phyloP scores from a whole-genome alignment of 768 basidiomycete species.

The Royoungia palumana region DNA sequence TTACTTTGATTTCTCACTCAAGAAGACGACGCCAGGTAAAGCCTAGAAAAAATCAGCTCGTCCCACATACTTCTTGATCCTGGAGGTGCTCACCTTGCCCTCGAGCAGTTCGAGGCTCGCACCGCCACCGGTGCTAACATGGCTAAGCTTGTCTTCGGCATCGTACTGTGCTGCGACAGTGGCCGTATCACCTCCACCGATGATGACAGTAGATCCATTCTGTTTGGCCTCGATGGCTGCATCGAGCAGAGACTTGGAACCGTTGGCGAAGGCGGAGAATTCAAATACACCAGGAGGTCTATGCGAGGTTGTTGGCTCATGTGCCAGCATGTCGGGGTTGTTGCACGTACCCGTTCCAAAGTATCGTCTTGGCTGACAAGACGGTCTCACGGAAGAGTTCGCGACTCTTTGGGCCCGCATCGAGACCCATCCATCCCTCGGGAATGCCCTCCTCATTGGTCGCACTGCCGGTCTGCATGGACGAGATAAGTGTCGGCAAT shows the following conservation, averaged over 20 bases:
- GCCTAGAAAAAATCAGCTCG: constrained; percentile 41
- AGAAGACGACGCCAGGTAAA: constrained; percentile 87
- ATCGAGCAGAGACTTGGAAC: constrained; percentile 80
- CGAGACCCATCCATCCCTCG: constrained; percentile 92
- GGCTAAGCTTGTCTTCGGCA: constrained; percentile 86
- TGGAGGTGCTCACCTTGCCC: constrained; percentile 71
- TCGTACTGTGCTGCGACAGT: constrained; percentile 86
- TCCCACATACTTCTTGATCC: background rate
- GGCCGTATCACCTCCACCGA: constrained; percentile 96
- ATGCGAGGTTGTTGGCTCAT: constrained; percentile 8
- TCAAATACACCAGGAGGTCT: constrained; percentile 99
- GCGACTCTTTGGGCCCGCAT: constrained; percentile 81
- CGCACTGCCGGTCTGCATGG: constrained; percentile 59
- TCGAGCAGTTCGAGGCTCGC: constrained; percentile 94
- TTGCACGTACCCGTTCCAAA: constrained; percentile 83
- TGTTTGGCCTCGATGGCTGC: constrained; percentile 84
- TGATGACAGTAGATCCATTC: constrained; percentile 87
- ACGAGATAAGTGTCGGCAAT: constrained; percentile 3
- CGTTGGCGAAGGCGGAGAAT: constrained; percentile 85
- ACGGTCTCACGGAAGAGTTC: constrained; percentile 80
- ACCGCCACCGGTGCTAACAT: constrained; percentile 95
- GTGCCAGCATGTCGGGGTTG: background rate
- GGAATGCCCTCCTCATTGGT: constrained; percentile 88
- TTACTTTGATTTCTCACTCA: constrained; percentile 66
- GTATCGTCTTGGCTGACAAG: constrained; percentile 86